phyloP scores from a whole-genome alignment of 2,329 filamentous ascomycete species.

The Colletotrichum tanaceti region DNA sequence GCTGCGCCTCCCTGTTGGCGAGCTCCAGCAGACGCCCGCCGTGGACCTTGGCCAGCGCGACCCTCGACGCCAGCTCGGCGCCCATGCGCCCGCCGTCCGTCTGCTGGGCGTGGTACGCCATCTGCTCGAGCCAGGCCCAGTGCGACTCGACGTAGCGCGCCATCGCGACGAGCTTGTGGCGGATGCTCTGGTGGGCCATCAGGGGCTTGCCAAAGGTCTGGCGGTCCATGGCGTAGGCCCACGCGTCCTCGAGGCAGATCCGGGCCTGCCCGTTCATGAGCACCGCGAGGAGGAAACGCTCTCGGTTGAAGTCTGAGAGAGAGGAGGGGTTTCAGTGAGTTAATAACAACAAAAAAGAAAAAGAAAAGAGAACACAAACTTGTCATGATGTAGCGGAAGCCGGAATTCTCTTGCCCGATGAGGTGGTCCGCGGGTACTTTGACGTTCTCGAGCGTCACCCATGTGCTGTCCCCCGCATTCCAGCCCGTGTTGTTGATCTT shows the following conservation, averaged over 20 bases:
- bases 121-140: constrained; percentile 71
- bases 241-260: constrained; percentile 64
- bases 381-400: constrained; percentile 68
- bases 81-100: constrained; percentile 23
- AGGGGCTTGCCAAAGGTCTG: constrained; percentile 70
- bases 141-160: constrained; percentile 69
- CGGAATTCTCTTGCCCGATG: constrained; percentile 64
- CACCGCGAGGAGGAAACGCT: constrained; percentile 68
- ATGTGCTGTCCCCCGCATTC: constrained; percentile 70
- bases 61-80: constrained; percentile 47
- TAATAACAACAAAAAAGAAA: no score
- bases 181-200: constrained; percentile 68
- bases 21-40: constrained; percentile 61
- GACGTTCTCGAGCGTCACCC: constrained; percentile 68
- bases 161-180: constrained; percentile 68
- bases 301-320: constrained; percentile 65
- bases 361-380: background rate
- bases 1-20: constrained; percentile 63
- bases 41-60: constrained; percentile 58
- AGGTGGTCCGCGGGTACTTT: constrained; percentile 65
- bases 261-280: constrained; percentile 68
- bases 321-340: no score
- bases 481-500: constrained; percentile 70
- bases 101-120: constrained; percentile 64
- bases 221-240: constrained; percentile 61